Percentiles rank a stretch among this genome's conserved stretches.
phyloP scores from a whole-genome alignment of 2,329 filamentous ascomycete genomes.

The Aspergillus amoenus region DNA sequence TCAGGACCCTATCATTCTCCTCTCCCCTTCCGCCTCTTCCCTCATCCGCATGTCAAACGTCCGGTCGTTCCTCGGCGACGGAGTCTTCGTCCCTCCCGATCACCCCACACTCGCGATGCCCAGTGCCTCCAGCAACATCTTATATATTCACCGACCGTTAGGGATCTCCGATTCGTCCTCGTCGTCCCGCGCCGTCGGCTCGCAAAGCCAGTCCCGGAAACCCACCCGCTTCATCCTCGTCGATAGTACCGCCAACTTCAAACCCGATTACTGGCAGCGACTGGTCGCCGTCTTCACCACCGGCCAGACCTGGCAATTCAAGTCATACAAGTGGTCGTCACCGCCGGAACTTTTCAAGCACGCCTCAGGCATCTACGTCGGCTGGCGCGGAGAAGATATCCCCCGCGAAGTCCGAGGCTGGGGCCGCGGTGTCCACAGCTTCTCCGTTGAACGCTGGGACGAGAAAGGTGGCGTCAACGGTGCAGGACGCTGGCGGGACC shows the following conservation, averaged over 20 bases:
- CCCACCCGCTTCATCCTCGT: slow-evolving; percentile 93
- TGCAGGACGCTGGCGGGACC: slow-evolving; percentile 70
- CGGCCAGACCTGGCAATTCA: slow-evolving; percentile 97
- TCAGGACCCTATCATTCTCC: slow-evolving; percentile 85
- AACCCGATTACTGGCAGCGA: slow-evolving; percentile 94
- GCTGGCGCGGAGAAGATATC: slow-evolving; percentile 80
- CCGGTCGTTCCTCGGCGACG: slow-evolving; percentile 86
- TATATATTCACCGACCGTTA: slow-evolving; percentile 78
- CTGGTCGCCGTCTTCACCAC: slow-evolving; percentile 97
- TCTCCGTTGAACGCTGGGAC: slow-evolving; percentile 81
- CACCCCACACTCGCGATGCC: slow-evolving; percentile 59
- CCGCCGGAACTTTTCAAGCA: slow-evolving; percentile 87
- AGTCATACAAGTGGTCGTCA: slow-evolving; percentile 93
- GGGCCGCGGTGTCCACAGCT: slow-evolving; percentile 79
- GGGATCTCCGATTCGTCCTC: slow-evolving; percentile 40
- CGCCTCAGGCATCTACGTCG: slow-evolving; percentile 82
- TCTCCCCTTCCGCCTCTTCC: slow-evolving; percentile 93
- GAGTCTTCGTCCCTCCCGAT: slow-evolving; percentile 76
- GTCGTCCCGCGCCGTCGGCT: slow-evolving; percentile 53
- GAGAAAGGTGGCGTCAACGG: slow-evolving; percentile 43
- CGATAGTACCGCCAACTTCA: slow-evolving; percentile 90
- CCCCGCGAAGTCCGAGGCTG: slow-evolving; percentile 78
- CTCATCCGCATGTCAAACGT: slow-evolving; percentile 94
- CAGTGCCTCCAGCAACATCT: slow-evolving; percentile 63
- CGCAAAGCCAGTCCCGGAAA: slow-evolving; percentile 49